Percentiles rank a stretch among this genome's conserved stretches.
Evolutionary conservation across 208 protist genomes (phyloP).

Genomic region (Tritrichomonas foetus): DNA sequence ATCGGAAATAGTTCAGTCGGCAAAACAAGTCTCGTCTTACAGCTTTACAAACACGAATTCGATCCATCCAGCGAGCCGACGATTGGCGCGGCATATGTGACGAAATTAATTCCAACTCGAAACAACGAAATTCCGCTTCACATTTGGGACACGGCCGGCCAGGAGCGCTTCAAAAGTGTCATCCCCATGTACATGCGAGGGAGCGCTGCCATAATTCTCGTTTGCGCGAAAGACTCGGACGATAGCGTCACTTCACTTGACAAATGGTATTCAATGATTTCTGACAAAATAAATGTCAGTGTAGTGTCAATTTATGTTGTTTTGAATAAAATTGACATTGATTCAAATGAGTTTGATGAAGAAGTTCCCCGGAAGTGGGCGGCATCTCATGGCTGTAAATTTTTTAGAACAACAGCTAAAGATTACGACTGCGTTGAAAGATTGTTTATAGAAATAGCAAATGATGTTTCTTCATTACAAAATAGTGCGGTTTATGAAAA

Average conservation of each 20-base stretch:
- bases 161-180: neutral
- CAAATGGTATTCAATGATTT: neutral
- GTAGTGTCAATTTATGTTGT: neutral
- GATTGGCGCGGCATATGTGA: slow-evolving; percentile 6
- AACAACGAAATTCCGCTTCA: neutral
- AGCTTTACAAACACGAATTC: neutral
- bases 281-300: neutral
- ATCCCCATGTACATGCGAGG: slow-evolving; percentile 18
- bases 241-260: neutral
- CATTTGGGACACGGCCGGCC: slow-evolving; percentile 22
- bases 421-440: no score
- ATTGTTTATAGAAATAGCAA: no score
- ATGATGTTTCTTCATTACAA: no score
- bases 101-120: neutral
- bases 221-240: neutral
- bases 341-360: neutral
- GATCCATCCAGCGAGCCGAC: neutral
- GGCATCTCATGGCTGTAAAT: no score
- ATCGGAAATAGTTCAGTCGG: neutral
- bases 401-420: no score
- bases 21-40: neutral
- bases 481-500: no score
- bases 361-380: no score
- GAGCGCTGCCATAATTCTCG: neutral
- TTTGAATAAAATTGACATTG: neutral